Percentiles rank a stretch among this genome's conserved stretches.
These are phyloP conservation scores for Globisporangium yorkense DNA, from an alignment of 352 stramenopile genomes.

Conservation along the genomic window DNA sequence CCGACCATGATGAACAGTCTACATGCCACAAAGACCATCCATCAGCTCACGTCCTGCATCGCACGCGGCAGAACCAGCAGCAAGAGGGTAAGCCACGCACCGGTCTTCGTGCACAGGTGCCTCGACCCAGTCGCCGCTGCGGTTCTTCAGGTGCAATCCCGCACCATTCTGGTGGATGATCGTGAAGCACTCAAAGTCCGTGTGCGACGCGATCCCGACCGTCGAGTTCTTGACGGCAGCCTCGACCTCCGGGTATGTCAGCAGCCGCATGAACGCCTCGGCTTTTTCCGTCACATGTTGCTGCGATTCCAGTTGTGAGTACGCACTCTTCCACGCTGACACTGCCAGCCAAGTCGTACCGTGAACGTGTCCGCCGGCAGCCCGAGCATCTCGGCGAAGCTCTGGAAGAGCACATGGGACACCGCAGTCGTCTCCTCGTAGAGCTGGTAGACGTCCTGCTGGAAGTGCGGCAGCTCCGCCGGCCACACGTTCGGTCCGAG, in stretches of 20 bases:
- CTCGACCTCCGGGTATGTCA: constrained; percentile 63
- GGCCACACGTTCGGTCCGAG: constrained; percentile 78
- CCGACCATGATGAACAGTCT: constrained; percentile 76
- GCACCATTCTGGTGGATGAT: constrained; percentile 81
- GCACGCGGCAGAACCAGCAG: not conserved
- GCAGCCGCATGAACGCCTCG: constrained; percentile 71
- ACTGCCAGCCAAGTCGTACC: constrained; percentile 14
- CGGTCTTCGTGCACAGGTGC: constrained; percentile 63
- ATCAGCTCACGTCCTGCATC: not conserved
- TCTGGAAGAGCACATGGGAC: constrained; percentile 58
- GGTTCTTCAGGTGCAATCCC: constrained; percentile 59
- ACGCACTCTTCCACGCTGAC: too few relatives aligned
- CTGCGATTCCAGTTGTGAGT: constrained; percentile 11
- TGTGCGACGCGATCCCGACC: constrained; percentile 78
- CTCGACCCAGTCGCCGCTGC: constrained; percentile 59
- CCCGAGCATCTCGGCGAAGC: constrained; percentile 77
- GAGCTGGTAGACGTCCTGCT: constrained; percentile 58
- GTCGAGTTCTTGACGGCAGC: constrained; percentile 44
- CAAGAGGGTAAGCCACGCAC: constrained; percentile 10
- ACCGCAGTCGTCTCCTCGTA: constrained; percentile 72
- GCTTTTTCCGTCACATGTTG: constrained; percentile 65
- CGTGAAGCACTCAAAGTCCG: constrained; percentile 83
- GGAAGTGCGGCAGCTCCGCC: constrained; percentile 48
- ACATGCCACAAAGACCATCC: not conserved
- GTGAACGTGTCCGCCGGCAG: constrained; percentile 55